These are phyloP conservation scores for Fusarium mundagurra DNA, from an alignment of 2,329 filamentous ascomycete genomes.

Conservation along the genomic window DNA sequence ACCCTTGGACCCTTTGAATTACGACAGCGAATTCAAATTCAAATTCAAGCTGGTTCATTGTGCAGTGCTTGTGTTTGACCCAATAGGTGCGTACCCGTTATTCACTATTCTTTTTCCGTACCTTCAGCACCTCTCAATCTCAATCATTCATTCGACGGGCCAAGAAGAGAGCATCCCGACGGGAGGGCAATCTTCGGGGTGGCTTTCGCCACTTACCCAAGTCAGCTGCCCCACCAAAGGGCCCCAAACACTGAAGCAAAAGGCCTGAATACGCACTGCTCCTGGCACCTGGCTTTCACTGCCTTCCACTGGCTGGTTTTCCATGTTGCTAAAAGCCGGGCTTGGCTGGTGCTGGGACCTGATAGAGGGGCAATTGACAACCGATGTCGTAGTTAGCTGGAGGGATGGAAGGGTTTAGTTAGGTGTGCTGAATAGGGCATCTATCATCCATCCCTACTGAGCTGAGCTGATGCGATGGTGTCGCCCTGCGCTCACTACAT, in stretches of 20 bases:
- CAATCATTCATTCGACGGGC: slow-evolving; percentile 3
- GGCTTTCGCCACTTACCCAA: slow-evolving; percentile 46
- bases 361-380: neutral
- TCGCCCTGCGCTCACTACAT: slow-evolving; percentile 5
- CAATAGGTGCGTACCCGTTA: slow-evolving; percentile 16
- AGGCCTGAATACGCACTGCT: slow-evolving; percentile 26
- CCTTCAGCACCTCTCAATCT: neutral
- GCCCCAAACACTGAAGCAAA: slow-evolving; percentile 29
- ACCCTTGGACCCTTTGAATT: slow-evolving; percentile 37
- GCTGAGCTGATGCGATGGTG: slow-evolving; percentile 19
- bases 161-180: slow-evolving; percentile 7
- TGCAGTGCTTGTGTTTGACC: neutral
- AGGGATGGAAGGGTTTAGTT: neutral
- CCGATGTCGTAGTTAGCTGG: neutral
- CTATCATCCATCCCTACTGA: slow-evolving; percentile 5
- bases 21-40: neutral
- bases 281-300: slow-evolving; percentile 16
- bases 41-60: neutral
- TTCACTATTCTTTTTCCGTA: slow-evolving; percentile 28
- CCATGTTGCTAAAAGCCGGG: slow-evolving; percentile 4
- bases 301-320: neutral
- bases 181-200: slow-evolving; percentile 31
- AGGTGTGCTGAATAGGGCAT: neutral
- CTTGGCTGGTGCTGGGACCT: neutral
- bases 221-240: slow-evolving; percentile 48